Evolutionary conservation across 768 basidiomycete species (phyloP), one percentile per base, ranked within the genome.

Genomic region (Panus rudis): DNA sequence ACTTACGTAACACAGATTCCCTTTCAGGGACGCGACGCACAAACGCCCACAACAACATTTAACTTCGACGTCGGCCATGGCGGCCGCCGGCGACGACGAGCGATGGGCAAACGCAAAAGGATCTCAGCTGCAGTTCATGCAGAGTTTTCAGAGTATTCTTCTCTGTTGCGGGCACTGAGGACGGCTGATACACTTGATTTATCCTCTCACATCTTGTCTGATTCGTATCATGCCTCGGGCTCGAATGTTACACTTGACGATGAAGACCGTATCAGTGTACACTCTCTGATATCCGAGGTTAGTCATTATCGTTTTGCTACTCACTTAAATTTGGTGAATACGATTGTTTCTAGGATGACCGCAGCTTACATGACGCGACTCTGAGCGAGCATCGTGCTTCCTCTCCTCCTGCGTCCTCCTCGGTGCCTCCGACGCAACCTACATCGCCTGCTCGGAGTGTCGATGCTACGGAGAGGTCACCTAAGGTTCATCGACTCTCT

Each of bases 111-210:
- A 56, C 70, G 72, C 22, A 60, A 61, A 26, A 53, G 52, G 20
- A 70, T 86, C 22, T 73, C 84, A 11, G 53, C 65, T 23, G 68
- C 71, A 14, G 60, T 84, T 3, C 80, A 82, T 55, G 67, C 69
- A 22, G 84, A 87, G 54, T 66, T 86, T 35, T 68, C 74, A 1
- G 83, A 84, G 57, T 84, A 86, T 57, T 62, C 78, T 11, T 76
- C 77, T 10, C 69, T 87, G 10, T 58, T 87, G 30, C 78, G 84
- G 41, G 76, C 74, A 8, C 60, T 87, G n/a, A 69, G 78, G 38
- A 75, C 78, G 7, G 72, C 59, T 41, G 65, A 71, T 44, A 68
- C 74, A 0, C 69, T 81, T 42, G 79, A 85, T 59, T 65, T 86
- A 26, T 66, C 76, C 2, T 51, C 68, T 7, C 76, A 82, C 43